These are phyloP conservation scores for Cadophora luteo-olivacea DNA, from an alignment of 2,329 filamentous ascomycete species.

Conservation along the genomic window DNA sequence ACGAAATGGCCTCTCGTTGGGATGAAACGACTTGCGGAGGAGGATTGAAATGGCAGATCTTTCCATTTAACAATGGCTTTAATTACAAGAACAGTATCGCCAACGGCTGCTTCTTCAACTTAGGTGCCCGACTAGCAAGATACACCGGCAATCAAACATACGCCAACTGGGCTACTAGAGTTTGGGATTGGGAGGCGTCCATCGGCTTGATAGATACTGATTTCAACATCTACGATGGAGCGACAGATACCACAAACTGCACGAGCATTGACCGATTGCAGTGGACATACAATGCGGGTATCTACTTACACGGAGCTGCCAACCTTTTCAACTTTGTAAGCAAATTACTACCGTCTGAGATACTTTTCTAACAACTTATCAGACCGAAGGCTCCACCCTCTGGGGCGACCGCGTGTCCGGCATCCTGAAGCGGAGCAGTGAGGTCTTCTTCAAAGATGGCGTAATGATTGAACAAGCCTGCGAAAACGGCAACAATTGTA, in stretches of 20 bases:
- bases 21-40: constrained; percentile 72
- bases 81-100: constrained; percentile 75
- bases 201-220: constrained; percentile 64
- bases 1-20: constrained; percentile 77
- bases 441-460: constrained; percentile 57
- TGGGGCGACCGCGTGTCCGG: constrained; percentile 66
- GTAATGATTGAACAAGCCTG: constrained; percentile 69
- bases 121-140: constrained; percentile 70
- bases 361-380: constrained; percentile 26
- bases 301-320: constrained; percentile 69
- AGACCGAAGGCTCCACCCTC: constrained; percentile 50
- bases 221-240: constrained; percentile 68
- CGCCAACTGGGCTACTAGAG: constrained; percentile 74
- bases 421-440: constrained; percentile 59
- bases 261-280: constrained; percentile 63
- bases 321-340: constrained; percentile 71
- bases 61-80: constrained; percentile 81
- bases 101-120: constrained; percentile 65
- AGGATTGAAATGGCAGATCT: constrained; percentile 85
- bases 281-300: constrained; percentile 74
- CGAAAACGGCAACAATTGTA: constrained; percentile 65
- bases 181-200: constrained; percentile 72
- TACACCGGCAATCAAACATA: constrained; percentile 84
- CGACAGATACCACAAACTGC: constrained; percentile 61
- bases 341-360: constrained; percentile 15